Base-by-base conservation (phyloP, 2,329 filamentous ascomycete genomes). In the Didymella pinodella region DNA sequence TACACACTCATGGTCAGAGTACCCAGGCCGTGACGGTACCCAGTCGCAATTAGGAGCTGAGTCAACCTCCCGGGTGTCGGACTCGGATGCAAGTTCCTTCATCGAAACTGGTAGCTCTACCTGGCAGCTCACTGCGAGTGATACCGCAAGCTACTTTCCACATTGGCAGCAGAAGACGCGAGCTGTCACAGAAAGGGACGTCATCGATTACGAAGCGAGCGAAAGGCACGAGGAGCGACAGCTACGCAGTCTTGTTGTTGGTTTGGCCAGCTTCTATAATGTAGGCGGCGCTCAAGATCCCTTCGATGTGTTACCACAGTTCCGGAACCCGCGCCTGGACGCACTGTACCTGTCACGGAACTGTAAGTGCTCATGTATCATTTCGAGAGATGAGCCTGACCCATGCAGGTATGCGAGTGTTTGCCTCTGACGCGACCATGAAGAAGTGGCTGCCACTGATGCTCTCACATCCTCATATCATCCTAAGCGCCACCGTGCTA, bases 361-460 rank as follows among this genome's bases (percentile, higher is more conserved):
- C 10, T 48, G 57, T 56, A 45, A 46, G 57, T 48, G 25, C 16
- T 4, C 4, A 40, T 4, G 1, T n/a, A 10, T 16, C 7, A 4
- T 2, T 7, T 8, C 22, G 12, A 40, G n/a, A 20, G 12, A 22
- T 7, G 18, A 25, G 0, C 26, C 57, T 65, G 41, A 68, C 38
- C 32, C 0, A 2, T 16, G 0, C 20, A 73, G 70, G 58, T 14
- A 64, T 66, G 43, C 67, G 68, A 7, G 55, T 44, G 3, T 75
- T 76, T 46, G 61, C 62, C 0, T 62, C 70, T 2, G 62, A 63
- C 25, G 53, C 61, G 7, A 71, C 65, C 2, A 45, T 69, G 14
- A 48, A 59, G 16, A 73, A 63, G 58, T 75, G 72, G 72, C 40
- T 72, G 6, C 73, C 70, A 2, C 47, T 51, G 2, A 65, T 75